Base-by-base conservation (phyloP, 2,329 filamentous ascomycete species). In the Xylariomycetidae sp. region DNA sequence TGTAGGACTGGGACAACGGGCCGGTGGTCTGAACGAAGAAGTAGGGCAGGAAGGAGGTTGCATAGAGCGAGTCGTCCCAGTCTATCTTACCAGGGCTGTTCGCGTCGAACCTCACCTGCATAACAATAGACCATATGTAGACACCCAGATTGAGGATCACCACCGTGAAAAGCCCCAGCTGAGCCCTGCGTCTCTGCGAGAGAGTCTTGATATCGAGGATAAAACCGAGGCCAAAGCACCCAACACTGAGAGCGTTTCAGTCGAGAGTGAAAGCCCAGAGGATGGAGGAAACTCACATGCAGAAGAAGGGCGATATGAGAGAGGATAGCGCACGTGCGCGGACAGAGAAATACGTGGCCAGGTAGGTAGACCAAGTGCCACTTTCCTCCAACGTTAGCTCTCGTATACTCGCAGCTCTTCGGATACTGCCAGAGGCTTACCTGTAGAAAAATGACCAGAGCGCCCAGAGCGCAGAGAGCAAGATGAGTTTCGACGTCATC, bases 41-140 rank as follows among this genome's bases (percentile, higher is more conserved):
- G 39, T 69, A 69, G 1, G 66, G 66, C 16, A 70, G 46, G 42
- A 69, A 69, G 0, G 63, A 57, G 3, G 51, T 47, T 4, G 65
- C 51, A 33, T 68, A 70, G 1, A 63, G 50, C 2, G 44, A 37
- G 5, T 67, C 63, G 13, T 65, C 57, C 66, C 66, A 70, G 34
- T 69, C 66, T 16, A 70, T 68, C 10, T 62, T 52, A 2, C 64
- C 64, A 0, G 66, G 67, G 27, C 56, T 43, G 3, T 54, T 32
- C 19, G 25, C 38, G 20, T 63, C 58, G 41, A 70, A 70, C 14
- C 47, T 49, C 7, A 49, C 50, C 40, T 70, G 64, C 59, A 70
- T 69, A 14, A 67, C 51, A 32, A 69, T 67, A 2, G 66, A 68
- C 67, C 66, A 70, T 38, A 69, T 64, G 32, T 70, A 70, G 1